Base-by-base conservation (phyloP, 2,329 filamentous ascomycete genomes). In the Colletotrichum ledebouriae region DNA sequence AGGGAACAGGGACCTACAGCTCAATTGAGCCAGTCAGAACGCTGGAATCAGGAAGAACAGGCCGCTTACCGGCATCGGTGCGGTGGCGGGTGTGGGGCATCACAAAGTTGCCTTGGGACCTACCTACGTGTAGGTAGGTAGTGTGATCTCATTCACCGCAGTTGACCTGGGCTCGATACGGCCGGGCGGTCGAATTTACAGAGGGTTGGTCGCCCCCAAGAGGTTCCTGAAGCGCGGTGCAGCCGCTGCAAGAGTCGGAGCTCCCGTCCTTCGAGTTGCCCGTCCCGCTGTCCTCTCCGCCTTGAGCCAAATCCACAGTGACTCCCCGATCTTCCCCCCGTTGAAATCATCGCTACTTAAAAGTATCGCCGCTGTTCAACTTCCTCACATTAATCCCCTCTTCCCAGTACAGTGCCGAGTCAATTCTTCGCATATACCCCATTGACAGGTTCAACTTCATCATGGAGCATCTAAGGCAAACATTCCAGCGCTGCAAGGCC, bases 401-500 rank as follows among this genome's bases (percentile, higher is more conserved):
- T 6, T 33, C 20, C 20, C 17, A 59, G 39, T 41, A 55, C 33
- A 66, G 15, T 22, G 29, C 57, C 58, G 33, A 66, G 63, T 66
- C 63, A 62, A 37, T 41, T 56, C 10, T 34, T 29, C 50, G 15
- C 20, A 15, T 50, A 44, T 63, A 67, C 59, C 59, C 58, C 29
- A 57, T 67, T 63, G 63, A 46, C 59, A 34, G 33, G 29, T 52
- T 49, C 46, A 62, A 33, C 33, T 47, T 22, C 76, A 82, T 25
- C 53, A 89, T 89, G 87, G 86, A 89, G 72, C 81, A 76, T 69
- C 83, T 89, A 73, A 87, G 84, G 77, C 78, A 87, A 78, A 87
- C 86, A n/a, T 89, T 89, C 74, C 79, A 81, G 77, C 84, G 81
- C 75, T 88, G 86, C 83, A 88, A 88, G 81, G 85, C 85, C 71